Conservation (phyloP, 2,329 filamentous ascomycete species). For the Thelonectria blattea region DNA sequence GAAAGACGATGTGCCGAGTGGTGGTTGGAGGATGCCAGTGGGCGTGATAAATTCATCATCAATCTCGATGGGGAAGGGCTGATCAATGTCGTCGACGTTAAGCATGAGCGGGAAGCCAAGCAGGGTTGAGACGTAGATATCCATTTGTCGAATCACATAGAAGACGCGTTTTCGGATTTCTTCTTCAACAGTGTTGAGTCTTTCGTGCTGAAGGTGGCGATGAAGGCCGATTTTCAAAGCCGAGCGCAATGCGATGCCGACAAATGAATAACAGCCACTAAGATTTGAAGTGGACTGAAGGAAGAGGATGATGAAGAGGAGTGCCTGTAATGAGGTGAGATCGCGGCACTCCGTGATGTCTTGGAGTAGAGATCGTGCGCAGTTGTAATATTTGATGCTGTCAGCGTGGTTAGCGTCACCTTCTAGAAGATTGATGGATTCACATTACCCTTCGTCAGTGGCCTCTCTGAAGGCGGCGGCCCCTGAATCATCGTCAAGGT, state of each 20-base stretch:
- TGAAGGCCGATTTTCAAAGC: conserved; percentile 81
- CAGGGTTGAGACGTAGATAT: conserved; percentile 72
- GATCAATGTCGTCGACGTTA: conserved; percentile 69
- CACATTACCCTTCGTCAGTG: conserved; percentile 61
- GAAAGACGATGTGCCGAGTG: conserved; percentile 62
- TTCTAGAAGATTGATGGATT: conserved; percentile 1
- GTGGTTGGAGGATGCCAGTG: conserved; percentile 60
- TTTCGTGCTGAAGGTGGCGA: conserved; percentile 70
- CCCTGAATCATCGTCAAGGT: conserved; percentile 60
- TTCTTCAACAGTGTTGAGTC: conserved; percentile 66
- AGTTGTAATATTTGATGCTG: conserved; percentile 77
- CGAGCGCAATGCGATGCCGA: conserved; percentile 78
- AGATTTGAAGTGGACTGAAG: conserved; percentile 80
- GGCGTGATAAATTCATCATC: conserved; percentile 72
- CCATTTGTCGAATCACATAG: conserved; percentile 72
- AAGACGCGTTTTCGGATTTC: conserved; percentile 70
- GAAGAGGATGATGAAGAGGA: conserved; percentile 82
- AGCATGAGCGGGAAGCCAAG: conserved; percentile 70
- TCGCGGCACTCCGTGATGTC: conserved; percentile 75
- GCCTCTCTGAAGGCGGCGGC: conserved; percentile 55
- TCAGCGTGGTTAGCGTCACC: conserved; percentile 30
- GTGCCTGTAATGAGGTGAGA: conserved; percentile 73
- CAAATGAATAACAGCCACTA: conserved; percentile 79
- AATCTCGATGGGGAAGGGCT: conserved; percentile 67
- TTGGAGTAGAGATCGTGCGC: conserved; percentile 68